Percentiles rank a stretch among this genome's conserved stretches.
These are phyloP conservation scores for Kockovaella imperatae DNA, from an alignment of 768 basidiomycete species.

Conservation along the genomic window DNA sequence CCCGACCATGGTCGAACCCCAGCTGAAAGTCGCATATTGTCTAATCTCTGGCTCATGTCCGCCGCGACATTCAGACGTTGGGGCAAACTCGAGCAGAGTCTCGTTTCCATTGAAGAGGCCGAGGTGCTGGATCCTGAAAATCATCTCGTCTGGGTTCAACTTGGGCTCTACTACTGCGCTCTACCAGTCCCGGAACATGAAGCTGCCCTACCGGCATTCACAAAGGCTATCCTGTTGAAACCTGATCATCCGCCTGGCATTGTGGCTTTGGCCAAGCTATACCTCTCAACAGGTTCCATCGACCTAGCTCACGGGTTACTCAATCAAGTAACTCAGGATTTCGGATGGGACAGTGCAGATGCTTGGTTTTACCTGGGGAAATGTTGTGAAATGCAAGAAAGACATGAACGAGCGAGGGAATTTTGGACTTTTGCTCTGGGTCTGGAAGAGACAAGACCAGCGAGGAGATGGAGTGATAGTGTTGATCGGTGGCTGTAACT, in stretches of 20 bases:
- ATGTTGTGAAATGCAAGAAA: slow-evolving; percentile 66
- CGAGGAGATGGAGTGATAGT: slow-evolving; percentile 36
- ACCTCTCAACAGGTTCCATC: slow-evolving; percentile 57
- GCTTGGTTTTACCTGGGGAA: slow-evolving; percentile 90
- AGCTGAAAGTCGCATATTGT: slow-evolving; percentile 61
- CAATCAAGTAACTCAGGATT: slow-evolving; percentile 63
- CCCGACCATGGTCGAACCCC: slow-evolving; percentile 38
- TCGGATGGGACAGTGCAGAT: slow-evolving; percentile 85
- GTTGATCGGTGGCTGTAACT: slow-evolving; percentile 35
- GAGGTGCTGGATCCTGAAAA: slow-evolving; percentile 80
- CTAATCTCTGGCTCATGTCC: slow-evolving; percentile 85
- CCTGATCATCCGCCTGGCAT: slow-evolving; percentile 69
- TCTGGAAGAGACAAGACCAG: slow-evolving; percentile 45
- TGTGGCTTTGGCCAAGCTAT: slow-evolving; percentile 68
- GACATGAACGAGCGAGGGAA: slow-evolving; percentile 60
- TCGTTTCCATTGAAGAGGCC: slow-evolving; percentile 88
- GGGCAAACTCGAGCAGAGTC: slow-evolving; percentile 81
- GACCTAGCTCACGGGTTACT: slow-evolving; percentile 79
- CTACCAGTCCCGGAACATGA: too few species aligned
- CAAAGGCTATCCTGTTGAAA: slow-evolving; percentile 81
- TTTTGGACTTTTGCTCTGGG: slow-evolving; percentile 62
- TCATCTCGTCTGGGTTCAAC: slow-evolving; percentile 90
- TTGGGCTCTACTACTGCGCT: slow-evolving; percentile 50
- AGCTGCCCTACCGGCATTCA: slow-evolving; percentile 67
- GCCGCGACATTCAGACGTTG: slow-evolving; percentile 86